Conservation (phyloP, 2,329 filamentous ascomycete genomes). For the Nannizziopsis barbatae region DNA sequence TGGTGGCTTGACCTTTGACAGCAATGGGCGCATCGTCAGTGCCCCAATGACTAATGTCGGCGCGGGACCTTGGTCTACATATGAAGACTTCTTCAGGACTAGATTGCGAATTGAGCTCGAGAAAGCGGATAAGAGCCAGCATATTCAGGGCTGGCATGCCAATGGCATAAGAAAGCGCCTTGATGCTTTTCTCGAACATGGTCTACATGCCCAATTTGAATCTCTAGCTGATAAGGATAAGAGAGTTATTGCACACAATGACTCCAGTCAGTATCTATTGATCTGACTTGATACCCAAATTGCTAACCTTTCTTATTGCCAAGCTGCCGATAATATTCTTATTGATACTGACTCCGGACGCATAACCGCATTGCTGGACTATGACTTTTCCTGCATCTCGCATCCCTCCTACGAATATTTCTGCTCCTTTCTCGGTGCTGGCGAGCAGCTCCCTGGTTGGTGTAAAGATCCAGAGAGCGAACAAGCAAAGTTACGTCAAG, state of each 20-base stretch:
- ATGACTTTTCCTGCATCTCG: slow-evolving; percentile 21
- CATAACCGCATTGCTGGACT: slow-evolving; percentile 25
- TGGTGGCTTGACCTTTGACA: slow-evolving; percentile 27
- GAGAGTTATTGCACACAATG: slow-evolving; percentile 9
- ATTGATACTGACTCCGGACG: slow-evolving; percentile 19
- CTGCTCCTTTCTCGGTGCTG: slow-evolving; percentile 19
- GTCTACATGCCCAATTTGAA: slow-evolving; percentile 1
- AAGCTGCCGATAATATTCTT: slow-evolving; percentile 23
- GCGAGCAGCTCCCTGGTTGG: slow-evolving; percentile 20
- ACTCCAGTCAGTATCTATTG: slow-evolving; percentile 6
- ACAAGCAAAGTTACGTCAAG: slow-evolving; percentile 17
- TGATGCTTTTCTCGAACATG: slow-evolving; percentile 18
- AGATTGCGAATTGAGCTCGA: slow-evolving; percentile 21
- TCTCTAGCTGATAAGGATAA: not conserved
- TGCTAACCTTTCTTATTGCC: not conserved
- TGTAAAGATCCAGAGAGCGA: slow-evolving; percentile 17
- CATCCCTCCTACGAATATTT: slow-evolving; percentile 21
- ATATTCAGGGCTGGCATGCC: slow-evolving; percentile 24
- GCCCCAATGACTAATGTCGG: slow-evolving; percentile 25
- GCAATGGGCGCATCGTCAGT: slow-evolving; percentile 23
- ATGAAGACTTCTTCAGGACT: slow-evolving; percentile 21
- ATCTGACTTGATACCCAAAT: not conserved
- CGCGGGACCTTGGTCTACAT: slow-evolving; percentile 24
- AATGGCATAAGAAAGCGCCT: slow-evolving; percentile 23
- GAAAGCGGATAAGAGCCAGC: slow-evolving; percentile 21